Evolutionary conservation across 805 yeast species (phyloP).

Genomic region (Phaffomyces thermotolerans): DNA sequence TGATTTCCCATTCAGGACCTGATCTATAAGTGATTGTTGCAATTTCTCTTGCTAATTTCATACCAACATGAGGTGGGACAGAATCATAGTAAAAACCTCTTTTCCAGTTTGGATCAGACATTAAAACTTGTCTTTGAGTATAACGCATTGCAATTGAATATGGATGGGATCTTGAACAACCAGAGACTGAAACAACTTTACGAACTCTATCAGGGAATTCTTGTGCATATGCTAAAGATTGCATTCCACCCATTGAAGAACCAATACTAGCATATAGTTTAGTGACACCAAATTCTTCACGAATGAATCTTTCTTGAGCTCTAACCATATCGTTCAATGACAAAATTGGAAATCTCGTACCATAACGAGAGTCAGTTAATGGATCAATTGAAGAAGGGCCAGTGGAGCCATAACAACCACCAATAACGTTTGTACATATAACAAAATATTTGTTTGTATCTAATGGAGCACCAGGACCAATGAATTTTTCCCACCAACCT

Average conservation of each 20-base stretch:
- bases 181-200: slow-evolving; percentile 73
- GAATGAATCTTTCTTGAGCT: slow-evolving; percentile 70
- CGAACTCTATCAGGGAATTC: slow-evolving; percentile 75
- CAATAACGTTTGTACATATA: slow-evolving; percentile 85
- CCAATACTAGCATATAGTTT: slow-evolving; percentile 79
- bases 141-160: slow-evolving; percentile 90
- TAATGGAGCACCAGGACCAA: slow-evolving; percentile 71
- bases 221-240: slow-evolving; percentile 77
- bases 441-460: slow-evolving; percentile 80
- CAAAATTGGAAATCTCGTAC: slow-evolving; percentile 80
- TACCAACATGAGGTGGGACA: slow-evolving; percentile 88
- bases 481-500: slow-evolving; percentile 96
- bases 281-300: slow-evolving; percentile 50
- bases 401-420: slow-evolving; percentile 93
- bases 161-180: slow-evolving; percentile 92
- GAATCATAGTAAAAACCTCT: slow-evolving; percentile 77
- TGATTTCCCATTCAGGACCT: slow-evolving; percentile 94
- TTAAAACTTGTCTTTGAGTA: slow-evolving; percentile 85
- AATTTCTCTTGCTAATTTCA: slow-evolving; percentile 89
- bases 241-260: slow-evolving; percentile 99
- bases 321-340: slow-evolving; percentile 87
- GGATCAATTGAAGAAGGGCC: slow-evolving; percentile 86
- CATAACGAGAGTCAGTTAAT: slow-evolving; percentile 57
- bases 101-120: slow-evolving; percentile 94
- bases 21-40: slow-evolving; percentile 92